These are phyloP conservation scores for Viridothelium virens DNA, from an alignment of 495 filamentous ascomycete species.

Conservation along the genomic window DNA sequence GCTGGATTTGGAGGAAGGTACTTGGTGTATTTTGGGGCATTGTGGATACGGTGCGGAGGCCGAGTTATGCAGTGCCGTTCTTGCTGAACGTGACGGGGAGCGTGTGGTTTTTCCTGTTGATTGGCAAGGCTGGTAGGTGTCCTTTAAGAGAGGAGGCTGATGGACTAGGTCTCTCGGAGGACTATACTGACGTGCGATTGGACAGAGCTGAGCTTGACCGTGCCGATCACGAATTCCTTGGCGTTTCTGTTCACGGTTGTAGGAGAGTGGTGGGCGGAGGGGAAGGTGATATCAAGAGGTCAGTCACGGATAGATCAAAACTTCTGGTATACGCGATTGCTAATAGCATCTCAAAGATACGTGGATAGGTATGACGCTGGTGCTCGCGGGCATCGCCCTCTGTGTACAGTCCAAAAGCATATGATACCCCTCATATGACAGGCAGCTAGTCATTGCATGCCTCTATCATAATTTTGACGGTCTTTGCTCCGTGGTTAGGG, in stretches of 20 bases:
- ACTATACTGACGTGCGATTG: slow-evolving; percentile 8
- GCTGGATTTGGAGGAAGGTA: slow-evolving; percentile 49
- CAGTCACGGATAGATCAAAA: slow-evolving; percentile 24
- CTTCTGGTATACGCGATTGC: neutral
- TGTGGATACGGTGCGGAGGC: slow-evolving; percentile 67
- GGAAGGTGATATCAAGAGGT: slow-evolving; percentile 76
- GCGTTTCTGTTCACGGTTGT: slow-evolving; percentile 93
- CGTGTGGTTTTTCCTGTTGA: slow-evolving; percentile 93
- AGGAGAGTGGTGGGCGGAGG: slow-evolving; percentile 91
- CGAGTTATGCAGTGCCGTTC: slow-evolving; percentile 76
- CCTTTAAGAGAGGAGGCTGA: neutral
- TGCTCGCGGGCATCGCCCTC: slow-evolving; percentile 73
- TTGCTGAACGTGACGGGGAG: slow-evolving; percentile 88
- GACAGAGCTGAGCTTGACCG: slow-evolving; percentile 80
- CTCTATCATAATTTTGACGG: slow-evolving; percentile 19
- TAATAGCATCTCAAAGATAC: slow-evolving; percentile 51
- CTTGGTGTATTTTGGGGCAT: slow-evolving; percentile 60
- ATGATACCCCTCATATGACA: neutral
- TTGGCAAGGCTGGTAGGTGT: slow-evolving; percentile 78
- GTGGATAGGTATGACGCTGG: slow-evolving; percentile 78
- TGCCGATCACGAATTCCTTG: slow-evolving; percentile 88
- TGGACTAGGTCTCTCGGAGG: too few relatives aligned
- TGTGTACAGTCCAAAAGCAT: slow-evolving; percentile 56
- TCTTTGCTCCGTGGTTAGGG: slow-evolving; percentile 22
- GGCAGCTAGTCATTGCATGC: neutral